Evolutionary conservation across 345 rosid genomes (phyloP).

Genomic region (Cardamine resedifolia): DNA sequence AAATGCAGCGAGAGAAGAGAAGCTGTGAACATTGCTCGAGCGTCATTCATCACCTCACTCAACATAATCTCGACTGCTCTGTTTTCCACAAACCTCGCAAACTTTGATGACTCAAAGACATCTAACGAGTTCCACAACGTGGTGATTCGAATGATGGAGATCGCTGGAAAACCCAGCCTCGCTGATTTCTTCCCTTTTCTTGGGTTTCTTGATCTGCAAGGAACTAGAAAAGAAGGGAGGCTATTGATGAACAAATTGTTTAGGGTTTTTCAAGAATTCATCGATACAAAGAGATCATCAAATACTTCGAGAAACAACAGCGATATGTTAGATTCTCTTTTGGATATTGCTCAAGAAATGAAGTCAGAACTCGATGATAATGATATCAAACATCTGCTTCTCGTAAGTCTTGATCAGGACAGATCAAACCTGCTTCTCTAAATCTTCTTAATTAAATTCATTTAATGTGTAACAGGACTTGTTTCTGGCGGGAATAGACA

Average conservation of each 20-base stretch:
- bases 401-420: slow-evolving; percentile 29
- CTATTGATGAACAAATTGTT: slow-evolving; percentile 11
- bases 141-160: slow-evolving; percentile 52
- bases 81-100: slow-evolving; percentile 29
- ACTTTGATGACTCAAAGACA: slow-evolving; percentile 1
- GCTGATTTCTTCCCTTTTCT: slow-evolving; percentile 72
- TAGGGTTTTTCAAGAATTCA: slow-evolving; percentile 23
- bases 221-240: slow-evolving; percentile 48
- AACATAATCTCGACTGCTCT: slow-evolving; percentile 29
- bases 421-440: not conserved
- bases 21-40: slow-evolving; percentile 39
- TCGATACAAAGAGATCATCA: slow-evolving; percentile 26
- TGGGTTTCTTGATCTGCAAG: slow-evolving; percentile 66
- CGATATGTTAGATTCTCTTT: slow-evolving; percentile 39
- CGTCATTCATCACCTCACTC: slow-evolving; percentile 27
- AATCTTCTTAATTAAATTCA: not conserved
- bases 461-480: slow-evolving; percentile 28
- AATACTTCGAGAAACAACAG: not conserved
- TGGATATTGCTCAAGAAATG: slow-evolving; percentile 24
- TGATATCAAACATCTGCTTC: slow-evolving; percentile 33
- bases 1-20: slow-evolving; percentile 22
- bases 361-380: slow-evolving; percentile 21
- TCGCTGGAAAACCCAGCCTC: slow-evolving; percentile 68
- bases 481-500: slow-evolving; percentile 45
- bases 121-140: slow-evolving; percentile 1